Evolutionary conservation across 2,329 filamentous ascomycete species (phyloP).

Genomic region (Bretziella fagacearum): DNA sequence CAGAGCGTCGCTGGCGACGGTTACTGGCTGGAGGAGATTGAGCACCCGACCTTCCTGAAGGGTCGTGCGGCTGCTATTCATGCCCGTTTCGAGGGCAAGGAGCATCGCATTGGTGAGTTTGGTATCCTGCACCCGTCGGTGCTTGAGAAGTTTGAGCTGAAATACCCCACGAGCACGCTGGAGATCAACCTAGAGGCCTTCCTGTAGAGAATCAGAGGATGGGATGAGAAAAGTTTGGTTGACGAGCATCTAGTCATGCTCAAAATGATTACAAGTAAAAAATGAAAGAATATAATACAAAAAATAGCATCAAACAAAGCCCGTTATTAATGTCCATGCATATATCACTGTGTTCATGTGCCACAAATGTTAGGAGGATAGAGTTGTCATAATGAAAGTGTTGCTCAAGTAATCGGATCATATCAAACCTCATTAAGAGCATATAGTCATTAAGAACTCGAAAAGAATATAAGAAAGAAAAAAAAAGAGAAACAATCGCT

Average conservation of each 20-base stretch:
- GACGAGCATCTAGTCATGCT: conserved; percentile 12
- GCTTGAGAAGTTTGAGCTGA: conserved; percentile 82
- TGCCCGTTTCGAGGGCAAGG: conserved; percentile 56
- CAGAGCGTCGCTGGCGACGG: conserved; percentile 40
- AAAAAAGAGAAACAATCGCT: no score
- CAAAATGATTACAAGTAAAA: conserved; percentile 12
- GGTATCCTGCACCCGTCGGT: conserved; percentile 89
- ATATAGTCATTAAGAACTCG: no score
- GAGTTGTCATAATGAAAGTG: no score
- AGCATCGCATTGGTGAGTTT: conserved; percentile 62
- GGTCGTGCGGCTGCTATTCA: conserved; percentile 79
- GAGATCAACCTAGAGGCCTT: conserved; percentile 93
- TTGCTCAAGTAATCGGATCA: no score
- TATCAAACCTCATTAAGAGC: no score
- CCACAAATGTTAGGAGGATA: no score
- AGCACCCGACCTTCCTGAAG: conserved; percentile 80
- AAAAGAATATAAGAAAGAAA: no score
- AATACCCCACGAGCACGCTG: conserved; percentile 80
- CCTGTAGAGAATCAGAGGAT: conserved; percentile 36
- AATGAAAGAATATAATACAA: conserved; percentile 13
- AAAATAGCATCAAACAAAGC: conserved; percentile 10
- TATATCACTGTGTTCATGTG: not conserved
- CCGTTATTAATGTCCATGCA: not conserved
- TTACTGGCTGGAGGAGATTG: conserved; percentile 90
- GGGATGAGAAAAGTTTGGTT: conserved; percentile 7